These are phyloP conservation scores for Blastomyces parvus DNA, from an alignment of 2,329 filamentous ascomycete genomes.

Conservation along the genomic window DNA sequence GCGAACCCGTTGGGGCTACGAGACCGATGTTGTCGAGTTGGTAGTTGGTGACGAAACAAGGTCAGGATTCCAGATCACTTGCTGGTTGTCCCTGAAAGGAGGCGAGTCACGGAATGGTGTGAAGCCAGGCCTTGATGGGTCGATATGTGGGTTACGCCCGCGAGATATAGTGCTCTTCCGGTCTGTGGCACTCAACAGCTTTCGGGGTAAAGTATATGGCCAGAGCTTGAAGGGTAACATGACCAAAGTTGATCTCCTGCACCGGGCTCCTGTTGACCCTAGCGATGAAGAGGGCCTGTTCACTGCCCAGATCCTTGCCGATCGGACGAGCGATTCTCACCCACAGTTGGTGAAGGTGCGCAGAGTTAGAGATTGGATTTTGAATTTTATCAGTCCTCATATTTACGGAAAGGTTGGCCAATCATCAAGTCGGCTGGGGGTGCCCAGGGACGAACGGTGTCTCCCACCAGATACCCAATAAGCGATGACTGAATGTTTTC, in stretches of 20 bases:
- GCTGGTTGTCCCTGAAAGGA: conserved; percentile 55
- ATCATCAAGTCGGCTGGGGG: not conserved
- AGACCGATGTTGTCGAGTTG: conserved; percentile 62
- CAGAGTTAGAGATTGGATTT: conserved; percentile 65
- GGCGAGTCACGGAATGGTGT: conserved; percentile 12
- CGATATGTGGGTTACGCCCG: conserved; percentile 45
- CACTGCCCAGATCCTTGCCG: conserved; percentile 40
- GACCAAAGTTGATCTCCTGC: conserved; percentile 60
- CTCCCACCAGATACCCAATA: conserved; percentile 35
- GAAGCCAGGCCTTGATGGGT: conserved; percentile 31
- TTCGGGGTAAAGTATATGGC: conserved; percentile 69
- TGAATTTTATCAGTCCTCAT: conserved; percentile 52
- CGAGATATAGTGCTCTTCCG: conserved; percentile 72
- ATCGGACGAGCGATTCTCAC: conserved; percentile 25
- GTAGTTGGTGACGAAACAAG: conserved; percentile 78
- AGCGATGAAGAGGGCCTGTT: conserved; percentile 51
- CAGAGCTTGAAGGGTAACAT: conserved; percentile 65
- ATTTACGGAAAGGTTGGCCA: conserved; percentile 11
- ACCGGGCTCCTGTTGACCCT: conserved; percentile 45
- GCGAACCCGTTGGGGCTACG: conserved; percentile 46
- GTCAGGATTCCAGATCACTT: conserved; percentile 69
- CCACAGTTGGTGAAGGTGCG: conserved; percentile 54
- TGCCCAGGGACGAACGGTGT: conserved; percentile 13
- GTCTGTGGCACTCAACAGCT: conserved; percentile 69
- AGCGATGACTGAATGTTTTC: conserved; percentile 17